Evolutionary conservation across 2,329 filamentous ascomycete species (phyloP).

Genomic region (Colletotrichum spaethianum): DNA sequence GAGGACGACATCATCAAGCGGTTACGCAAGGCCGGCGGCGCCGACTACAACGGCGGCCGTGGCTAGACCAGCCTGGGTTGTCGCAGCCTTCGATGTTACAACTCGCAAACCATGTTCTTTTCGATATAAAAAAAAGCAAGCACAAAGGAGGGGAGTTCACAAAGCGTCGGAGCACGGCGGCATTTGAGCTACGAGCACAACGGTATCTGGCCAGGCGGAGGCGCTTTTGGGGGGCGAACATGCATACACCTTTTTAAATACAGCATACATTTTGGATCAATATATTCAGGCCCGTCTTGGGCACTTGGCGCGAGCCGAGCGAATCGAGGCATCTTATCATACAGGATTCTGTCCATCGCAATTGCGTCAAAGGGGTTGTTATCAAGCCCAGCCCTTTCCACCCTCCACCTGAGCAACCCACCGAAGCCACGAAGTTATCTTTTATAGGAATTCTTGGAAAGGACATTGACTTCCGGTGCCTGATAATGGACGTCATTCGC

Average conservation of each 20-base stretch:
- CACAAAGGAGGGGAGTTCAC: neutral
- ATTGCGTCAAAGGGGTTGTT: neutral
- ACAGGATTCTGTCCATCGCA: neutral
- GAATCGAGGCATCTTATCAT: constrained; percentile 4
- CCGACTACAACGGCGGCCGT: constrained; percentile 78
- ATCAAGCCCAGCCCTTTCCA: neutral
- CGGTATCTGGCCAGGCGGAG: constrained; percentile 39
- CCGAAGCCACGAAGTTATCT: neutral
- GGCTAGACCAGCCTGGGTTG: constrained; percentile 54
- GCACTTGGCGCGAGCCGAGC: constrained; percentile 31
- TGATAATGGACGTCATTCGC: neutral
- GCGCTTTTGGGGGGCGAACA: constrained; percentile 34
- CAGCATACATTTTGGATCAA: constrained; percentile 39
- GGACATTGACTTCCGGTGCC: neutral
- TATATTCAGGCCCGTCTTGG: constrained; percentile 18
- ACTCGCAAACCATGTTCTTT: neutral
- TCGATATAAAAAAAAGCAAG: neutral
- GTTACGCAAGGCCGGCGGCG: constrained; percentile 76
- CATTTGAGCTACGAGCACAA: constrained; percentile 35
- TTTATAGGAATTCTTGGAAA: neutral
- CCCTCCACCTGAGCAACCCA: neutral
- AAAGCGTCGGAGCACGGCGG: constrained; percentile 5
- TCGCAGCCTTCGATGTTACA: neutral
- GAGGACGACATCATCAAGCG: constrained; percentile 73
- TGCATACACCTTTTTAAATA: constrained; percentile 35